Percentiles rank a stretch among this genome's conserved stretches.
Evolutionary conservation across 371 early-diverging fungal species (phyloP).

Genomic region (Apophysomyces variabilis): DNA sequence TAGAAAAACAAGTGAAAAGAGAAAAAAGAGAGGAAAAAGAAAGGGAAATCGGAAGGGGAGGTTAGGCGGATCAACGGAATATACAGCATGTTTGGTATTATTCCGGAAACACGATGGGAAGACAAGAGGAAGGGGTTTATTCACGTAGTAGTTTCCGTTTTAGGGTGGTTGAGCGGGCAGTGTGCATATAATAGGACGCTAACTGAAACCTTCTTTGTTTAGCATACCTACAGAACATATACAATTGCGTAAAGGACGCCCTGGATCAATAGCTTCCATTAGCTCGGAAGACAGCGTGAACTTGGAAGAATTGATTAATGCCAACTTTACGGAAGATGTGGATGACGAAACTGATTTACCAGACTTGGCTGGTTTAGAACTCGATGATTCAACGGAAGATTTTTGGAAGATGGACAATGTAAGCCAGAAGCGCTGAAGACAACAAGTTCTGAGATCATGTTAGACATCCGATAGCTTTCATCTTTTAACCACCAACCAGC

Average conservation of each 20-base stretch:
- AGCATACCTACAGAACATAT: slow-evolving; percentile 20
- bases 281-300: slow-evolving; percentile 50
- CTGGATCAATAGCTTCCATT: slow-evolving; percentile 41
- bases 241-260: slow-evolving; percentile 27
- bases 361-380: slow-evolving; percentile 42
- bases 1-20: background rate
- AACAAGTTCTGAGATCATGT: background rate
- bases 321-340: slow-evolving; percentile 43
- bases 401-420: slow-evolving; percentile 53
- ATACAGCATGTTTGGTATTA: no score
- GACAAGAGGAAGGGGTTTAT: background rate
- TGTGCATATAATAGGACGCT: background rate
- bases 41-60: no score
- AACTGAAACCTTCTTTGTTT: background rate
- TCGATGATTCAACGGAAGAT: slow-evolving; percentile 52
- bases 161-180: slow-evolving; percentile 2
- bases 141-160: slow-evolving; percentile 1
- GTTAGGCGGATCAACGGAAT: no score
- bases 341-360: slow-evolving; percentile 50
- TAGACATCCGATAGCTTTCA: background rate
- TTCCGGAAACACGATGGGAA: background rate
- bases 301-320: slow-evolving; percentile 47
- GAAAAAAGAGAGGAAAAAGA: slow-evolving; percentile 1
- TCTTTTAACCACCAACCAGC: background rate
- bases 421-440: slow-evolving; percentile 8